phyloP scores from a whole-genome alignment of 2,329 filamentous ascomycete genomes.

The Arthrobotrys megalospora region DNA sequence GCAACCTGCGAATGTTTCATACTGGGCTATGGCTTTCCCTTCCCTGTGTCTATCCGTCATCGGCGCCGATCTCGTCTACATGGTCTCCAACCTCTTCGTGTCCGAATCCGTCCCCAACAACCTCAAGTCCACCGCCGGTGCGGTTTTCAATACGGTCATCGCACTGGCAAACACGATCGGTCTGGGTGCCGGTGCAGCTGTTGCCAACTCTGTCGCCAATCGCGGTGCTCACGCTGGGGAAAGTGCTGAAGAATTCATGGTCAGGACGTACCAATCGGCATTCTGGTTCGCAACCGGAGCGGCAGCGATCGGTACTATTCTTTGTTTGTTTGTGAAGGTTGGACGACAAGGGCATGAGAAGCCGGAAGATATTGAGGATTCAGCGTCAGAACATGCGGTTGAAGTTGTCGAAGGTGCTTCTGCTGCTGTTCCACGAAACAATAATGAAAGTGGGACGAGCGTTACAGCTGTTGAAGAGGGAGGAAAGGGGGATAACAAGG shows the following conservation, averaged over 20 bases:
- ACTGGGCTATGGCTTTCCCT: conserved; percentile 60
- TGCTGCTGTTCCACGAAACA: neutral
- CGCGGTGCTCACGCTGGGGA: conserved; percentile 27
- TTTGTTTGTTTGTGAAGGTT: conserved; percentile 54
- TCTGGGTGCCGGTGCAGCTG: conserved; percentile 46
- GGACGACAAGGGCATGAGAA: conserved; percentile 55
- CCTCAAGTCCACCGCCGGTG: conserved; percentile 52
- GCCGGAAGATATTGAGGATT: conserved; percentile 38
- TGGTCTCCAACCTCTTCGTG: conserved; percentile 58
- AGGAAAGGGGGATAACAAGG: conserved; percentile 6
- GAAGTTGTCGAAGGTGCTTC: neutral
- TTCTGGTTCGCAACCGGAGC: conserved; percentile 51
- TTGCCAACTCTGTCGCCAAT: conserved; percentile 55
- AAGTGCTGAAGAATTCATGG: conserved; percentile 37
- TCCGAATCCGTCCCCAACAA: conserved; percentile 57
- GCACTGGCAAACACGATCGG: conserved; percentile 52
- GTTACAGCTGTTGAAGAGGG: neutral
- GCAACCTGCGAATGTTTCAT: conserved; percentile 46
- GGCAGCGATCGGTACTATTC: conserved; percentile 29
- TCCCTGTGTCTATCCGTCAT: conserved; percentile 59
- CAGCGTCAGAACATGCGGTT: conserved; percentile 11
- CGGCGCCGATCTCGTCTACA: conserved; percentile 58
- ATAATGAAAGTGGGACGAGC: neutral
- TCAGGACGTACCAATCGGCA: conserved; percentile 50
- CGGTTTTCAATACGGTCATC: conserved; percentile 58